Conservation (phyloP, 2,329 filamentous ascomycete species). For the Fusarium annulatum region DNA sequence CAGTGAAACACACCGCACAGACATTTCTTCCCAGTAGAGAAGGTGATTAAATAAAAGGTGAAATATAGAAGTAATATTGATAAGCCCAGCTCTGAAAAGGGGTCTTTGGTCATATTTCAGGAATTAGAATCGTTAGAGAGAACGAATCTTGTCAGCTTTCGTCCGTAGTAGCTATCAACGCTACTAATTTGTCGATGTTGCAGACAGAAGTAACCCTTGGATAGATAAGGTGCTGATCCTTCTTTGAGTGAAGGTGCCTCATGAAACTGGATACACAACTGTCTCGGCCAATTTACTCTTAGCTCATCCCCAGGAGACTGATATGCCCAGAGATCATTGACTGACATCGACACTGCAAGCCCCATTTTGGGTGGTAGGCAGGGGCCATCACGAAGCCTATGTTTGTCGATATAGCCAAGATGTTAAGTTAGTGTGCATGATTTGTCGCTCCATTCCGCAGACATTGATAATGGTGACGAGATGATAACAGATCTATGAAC, state of each 20-base stretch:
- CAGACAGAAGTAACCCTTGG: fast-evolving
- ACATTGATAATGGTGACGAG: no score
- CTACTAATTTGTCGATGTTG: fast-evolving
- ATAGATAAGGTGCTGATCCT: no score
- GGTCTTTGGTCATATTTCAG: fast-evolving
- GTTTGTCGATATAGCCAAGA: no score
- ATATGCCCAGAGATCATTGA: no score
- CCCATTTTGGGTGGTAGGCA: no score
- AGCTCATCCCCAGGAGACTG: fast-evolving
- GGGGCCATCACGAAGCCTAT: no score
- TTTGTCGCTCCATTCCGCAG: no score
- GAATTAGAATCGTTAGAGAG: background rate
- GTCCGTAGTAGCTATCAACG: no score
- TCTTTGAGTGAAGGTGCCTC: no score
- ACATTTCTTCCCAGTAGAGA: fast-evolving
- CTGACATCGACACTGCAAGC: fast-evolving
- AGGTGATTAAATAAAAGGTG: background rate
- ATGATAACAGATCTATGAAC: no score
- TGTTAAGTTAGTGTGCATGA: no score
- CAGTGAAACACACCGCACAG: background rate
- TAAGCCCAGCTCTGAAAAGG: background rate
- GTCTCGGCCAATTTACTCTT: fast-evolving
- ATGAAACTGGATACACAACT: background rate
- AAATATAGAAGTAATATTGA: background rate
- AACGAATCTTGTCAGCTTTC: no score